Evolutionary conservation across 805 yeast species (phyloP).

Genomic region (Yamadazyma takamatsuzukensis): DNA sequence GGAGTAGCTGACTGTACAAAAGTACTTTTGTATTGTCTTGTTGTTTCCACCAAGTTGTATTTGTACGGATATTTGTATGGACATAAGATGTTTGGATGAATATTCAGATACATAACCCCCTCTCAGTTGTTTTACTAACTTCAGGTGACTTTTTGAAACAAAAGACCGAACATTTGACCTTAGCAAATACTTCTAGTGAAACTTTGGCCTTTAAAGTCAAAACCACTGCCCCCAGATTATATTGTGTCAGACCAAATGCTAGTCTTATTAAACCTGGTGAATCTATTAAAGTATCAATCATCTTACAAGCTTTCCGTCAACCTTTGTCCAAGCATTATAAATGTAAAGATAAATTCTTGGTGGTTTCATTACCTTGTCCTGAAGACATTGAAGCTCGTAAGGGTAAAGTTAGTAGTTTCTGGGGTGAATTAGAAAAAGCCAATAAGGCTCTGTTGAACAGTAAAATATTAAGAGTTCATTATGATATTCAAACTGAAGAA

Average conservation of each 20-base stretch:
- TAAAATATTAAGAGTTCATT: slow-evolving; percentile 66
- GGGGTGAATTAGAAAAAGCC: slow-evolving; percentile 70
- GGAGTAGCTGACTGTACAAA: not conserved
- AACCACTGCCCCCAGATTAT: slow-evolving; percentile 94
- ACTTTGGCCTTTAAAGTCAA: slow-evolving; percentile 90
- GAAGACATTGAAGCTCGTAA: slow-evolving; percentile 51
- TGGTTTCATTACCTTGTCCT: slow-evolving; percentile 80
- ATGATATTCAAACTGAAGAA: slow-evolving; percentile 30
- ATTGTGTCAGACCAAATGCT: slow-evolving; percentile 96
- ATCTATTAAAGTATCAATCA: slow-evolving; percentile 69
- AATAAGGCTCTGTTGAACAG: slow-evolving; percentile 52
- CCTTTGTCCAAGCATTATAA: slow-evolving; percentile 72
- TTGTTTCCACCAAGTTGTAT: too few relatives aligned
- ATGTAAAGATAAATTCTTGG: slow-evolving; percentile 89
- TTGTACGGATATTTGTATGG: too few relatives aligned
- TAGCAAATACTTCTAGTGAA: slow-evolving; percentile 53
- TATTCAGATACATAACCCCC: too few relatives aligned
- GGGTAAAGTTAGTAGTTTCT: slow-evolving; percentile 60
- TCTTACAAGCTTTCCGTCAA: slow-evolving; percentile 76
- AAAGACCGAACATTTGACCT: slow-evolving; percentile 57
- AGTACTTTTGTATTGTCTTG: not conserved
- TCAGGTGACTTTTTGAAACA: slow-evolving; percentile 79
- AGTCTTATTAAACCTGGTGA: slow-evolving; percentile 74
- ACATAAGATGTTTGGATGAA: not conserved
- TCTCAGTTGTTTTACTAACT: not conserved